Evolutionary conservation across 2,329 filamentous ascomycete species (phyloP).

Genomic region (Aspergillus viridinutans): DNA sequence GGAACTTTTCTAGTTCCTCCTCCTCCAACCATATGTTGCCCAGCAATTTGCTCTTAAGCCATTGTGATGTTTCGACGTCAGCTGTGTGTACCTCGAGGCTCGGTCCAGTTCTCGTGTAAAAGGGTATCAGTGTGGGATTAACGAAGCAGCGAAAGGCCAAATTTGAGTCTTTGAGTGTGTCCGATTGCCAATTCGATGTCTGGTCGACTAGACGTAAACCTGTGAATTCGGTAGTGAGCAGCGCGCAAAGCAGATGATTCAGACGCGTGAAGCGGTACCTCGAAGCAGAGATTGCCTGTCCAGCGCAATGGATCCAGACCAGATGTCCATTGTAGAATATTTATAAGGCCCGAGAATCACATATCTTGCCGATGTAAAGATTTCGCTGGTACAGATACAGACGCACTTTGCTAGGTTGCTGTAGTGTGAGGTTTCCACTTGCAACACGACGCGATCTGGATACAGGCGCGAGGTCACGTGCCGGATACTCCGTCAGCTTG

Average conservation of each 20-base stretch:
- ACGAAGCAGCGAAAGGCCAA: constrained; percentile 35
- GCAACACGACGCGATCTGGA: constrained; percentile 7
- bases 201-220: constrained; percentile 33
- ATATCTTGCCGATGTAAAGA: constrained; percentile 7
- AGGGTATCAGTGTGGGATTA: constrained; percentile 37
- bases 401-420: not conserved
- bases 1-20: constrained; percentile 25
- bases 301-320: constrained; percentile 33
- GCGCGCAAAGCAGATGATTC: not conserved
- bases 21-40: constrained; percentile 31
- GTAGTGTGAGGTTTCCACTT: not conserved
- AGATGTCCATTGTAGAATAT: constrained; percentile 33
- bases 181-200: constrained; percentile 29
- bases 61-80: constrained; percentile 30
- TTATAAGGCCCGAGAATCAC: constrained; percentile 7
- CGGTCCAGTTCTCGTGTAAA: constrained; percentile 38
- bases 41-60: constrained; percentile 37
- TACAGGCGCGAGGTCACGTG: constrained; percentile 11
- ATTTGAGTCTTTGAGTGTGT: constrained; percentile 30
- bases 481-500: too few species aligned
- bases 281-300: constrained; percentile 24
- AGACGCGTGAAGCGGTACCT: constrained; percentile 22
- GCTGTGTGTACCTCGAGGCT: constrained; percentile 38
- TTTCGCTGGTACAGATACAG: not conserved
- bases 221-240: constrained; percentile 16